Base-by-base conservation (phyloP, 345 rosid species). In the Hibiscus tridactylites region DNA sequence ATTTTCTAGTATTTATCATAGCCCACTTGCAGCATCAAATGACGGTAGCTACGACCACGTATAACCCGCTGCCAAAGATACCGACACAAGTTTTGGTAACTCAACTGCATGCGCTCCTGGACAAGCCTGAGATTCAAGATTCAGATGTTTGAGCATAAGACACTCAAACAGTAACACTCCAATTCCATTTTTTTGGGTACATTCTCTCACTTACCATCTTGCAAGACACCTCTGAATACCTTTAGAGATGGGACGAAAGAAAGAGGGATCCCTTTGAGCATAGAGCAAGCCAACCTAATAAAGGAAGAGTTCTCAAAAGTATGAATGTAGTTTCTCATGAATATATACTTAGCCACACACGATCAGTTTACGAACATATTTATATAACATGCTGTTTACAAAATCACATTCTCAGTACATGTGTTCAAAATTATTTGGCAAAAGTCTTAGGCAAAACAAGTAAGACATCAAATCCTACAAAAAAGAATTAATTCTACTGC, bases 11-110 rank as follows among this genome's bases (percentile, higher is more conserved):
- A 59, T 71, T 71, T 74, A 71, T 84, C 86, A 66, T 79, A 84
- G 77, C 90, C 87, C 47, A 59, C 79, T 79, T 88, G 88, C 68
- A 76, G 85, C 97, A 95, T 87, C 87, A 95, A 83, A 76, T 95
- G 98, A 52, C 92, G 96, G 81, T 92, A 95, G 81, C 86, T 83
- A 73, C 97, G 94, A 68, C 97, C 92, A 3, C 96, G 90, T 44
- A 92, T 73, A 71, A 83, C 42, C 75, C 90, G 81, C 69, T 90
- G 98, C 98, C 98, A 95, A 72, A 63, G 67, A 80, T 26, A 59
- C 76, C 71, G 81, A 50, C 86, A 74, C 68, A 78, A 75, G 73
- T 61, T 71, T 70, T 16, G 58, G 78, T 77, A 84, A 84, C 79
- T 88, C 94, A 90, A 76, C 67, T 81, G 76, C 89, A 90, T 82